phyloP scores from a whole-genome alignment of 2,329 filamentous ascomycete species.

The Sarocladiaceae sp. region DNA sequence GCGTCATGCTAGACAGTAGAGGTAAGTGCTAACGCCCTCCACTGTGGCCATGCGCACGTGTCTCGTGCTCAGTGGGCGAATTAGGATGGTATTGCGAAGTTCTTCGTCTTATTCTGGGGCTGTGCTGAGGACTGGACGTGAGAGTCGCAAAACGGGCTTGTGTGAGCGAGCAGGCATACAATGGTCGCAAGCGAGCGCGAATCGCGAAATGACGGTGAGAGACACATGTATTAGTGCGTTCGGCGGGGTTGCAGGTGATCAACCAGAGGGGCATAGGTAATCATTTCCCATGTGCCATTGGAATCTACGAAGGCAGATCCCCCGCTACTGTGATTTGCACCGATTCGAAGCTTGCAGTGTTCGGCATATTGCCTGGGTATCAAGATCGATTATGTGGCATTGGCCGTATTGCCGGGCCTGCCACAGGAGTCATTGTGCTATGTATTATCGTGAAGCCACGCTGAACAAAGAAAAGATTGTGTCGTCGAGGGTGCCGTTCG shows the following conservation, averaged over 20 bases:
- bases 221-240: background rate
- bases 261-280: no score
- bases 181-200: slow-evolving; percentile 10
- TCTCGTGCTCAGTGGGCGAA: slow-evolving; percentile 28
- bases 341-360: no score
- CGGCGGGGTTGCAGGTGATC: no score
- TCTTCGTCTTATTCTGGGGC: background rate
- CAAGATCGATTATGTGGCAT: no score
- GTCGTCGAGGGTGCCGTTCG: no score
- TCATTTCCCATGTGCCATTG: no score
- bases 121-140: background rate
- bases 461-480: background rate
- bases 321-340: no score
- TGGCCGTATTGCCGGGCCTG: background rate
- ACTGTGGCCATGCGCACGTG: slow-evolving; percentile 26
- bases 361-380: background rate
- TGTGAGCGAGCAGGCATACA: slow-evolving; percentile 4
- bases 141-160: background rate
- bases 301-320: no score
- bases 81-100: slow-evolving; percentile 6
- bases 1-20: slow-evolving; percentile 19
- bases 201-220: slow-evolving; percentile 5
- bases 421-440: background rate
- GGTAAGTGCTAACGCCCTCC: slow-evolving; percentile 13
- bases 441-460: background rate